Conservation (phyloP, 306 rosid genomes). For the Pachyrhizus erosus region DNA sequence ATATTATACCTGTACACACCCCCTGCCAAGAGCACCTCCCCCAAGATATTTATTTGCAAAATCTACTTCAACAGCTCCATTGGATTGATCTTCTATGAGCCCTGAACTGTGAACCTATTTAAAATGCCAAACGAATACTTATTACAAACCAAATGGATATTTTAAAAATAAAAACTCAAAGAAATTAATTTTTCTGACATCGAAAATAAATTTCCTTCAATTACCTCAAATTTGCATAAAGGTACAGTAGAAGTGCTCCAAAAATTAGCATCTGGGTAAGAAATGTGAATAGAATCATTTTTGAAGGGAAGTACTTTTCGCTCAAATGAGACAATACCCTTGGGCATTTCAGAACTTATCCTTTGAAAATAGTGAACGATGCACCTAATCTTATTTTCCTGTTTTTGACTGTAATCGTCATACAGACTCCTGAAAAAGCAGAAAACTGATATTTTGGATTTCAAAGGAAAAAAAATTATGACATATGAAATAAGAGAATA, state of each 20-base stretch:
- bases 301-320: conserved; percentile 79
- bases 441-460: conserved; percentile 3
- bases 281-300: conserved; percentile 49
- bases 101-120: conserved; percentile 72
- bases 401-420: conserved; percentile 61
- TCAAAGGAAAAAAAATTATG: neutral
- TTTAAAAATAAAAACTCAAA: neutral
- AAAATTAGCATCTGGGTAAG: conserved; percentile 63
- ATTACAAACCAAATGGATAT: conserved; percentile 31
- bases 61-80: conserved; percentile 87
- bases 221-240: conserved; percentile 81
- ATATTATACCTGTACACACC: conserved; percentile 86
- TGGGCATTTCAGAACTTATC: conserved; percentile 70
- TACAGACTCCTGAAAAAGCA: conserved; percentile 70
- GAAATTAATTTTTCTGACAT: neutral
- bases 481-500: conserved; percentile 25
- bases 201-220: conserved; percentile 4
- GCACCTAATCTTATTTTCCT: conserved; percentile 86
- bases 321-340: conserved; percentile 83
- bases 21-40: conserved; percentile 85
- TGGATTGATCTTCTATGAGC: conserved; percentile 80
- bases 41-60: conserved; percentile 94
- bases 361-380: conserved; percentile 83
- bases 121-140: conserved; percentile 35
- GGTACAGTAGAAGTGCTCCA: conserved; percentile 79